Evolutionary conservation across 352 stramenopile species (phyloP), one percentile per base, ranked within the genome.

Genomic region (Pythium aquatile): DNA sequence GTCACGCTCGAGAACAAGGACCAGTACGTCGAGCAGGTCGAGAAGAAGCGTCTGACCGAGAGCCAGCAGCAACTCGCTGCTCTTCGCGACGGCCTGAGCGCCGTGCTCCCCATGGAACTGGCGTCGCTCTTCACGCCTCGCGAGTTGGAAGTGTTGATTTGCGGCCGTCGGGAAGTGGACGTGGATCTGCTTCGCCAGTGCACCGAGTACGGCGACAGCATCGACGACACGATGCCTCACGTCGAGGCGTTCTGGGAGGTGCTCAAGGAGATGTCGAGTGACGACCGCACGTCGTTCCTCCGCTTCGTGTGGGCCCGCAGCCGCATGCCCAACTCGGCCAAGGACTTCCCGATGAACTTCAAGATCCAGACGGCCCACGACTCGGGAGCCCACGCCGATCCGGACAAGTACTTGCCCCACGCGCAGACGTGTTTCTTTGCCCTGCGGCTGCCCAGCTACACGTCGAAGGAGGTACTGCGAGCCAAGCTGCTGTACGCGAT

Each of bases 401-500:
- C 88, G 1, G 90, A 98, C 65, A 75, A 90, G 59, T 98, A 98
- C 65, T 74, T 99, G 42, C 97, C 97, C 44, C 97, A 98, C 69
- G 97, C 97, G n/a, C 98, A 98, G 66, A 99, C 98, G 9, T 99
- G 98, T 72, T 99, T 99, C 82, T 99, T 99, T 73, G 96, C 93
- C 16, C 76, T 99, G 55, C 93, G 91, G 0, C 76, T 99, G 29
- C 98, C 98, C 24, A 75, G 87, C 55, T 99, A 99, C 75, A 96
- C 90, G 49, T 93, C 76, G 32, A 90, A 96, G 66, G 88, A 97
- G 47, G 76, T 93, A n/a, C 66, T 96, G 61, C 77, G 84, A 8
- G 69, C 80, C 10, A 96, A 95, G 62, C 68, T 98, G 55, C 74
- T 95, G 58, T 98, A 98, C 62, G 93, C 94, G 51, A 98, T 98